Percentiles rank a stretch among this genome's conserved stretches.
phyloP scores from a whole-genome alignment of 1,284 basidiomycete genomes.

The Volvariella surrecta region DNA sequence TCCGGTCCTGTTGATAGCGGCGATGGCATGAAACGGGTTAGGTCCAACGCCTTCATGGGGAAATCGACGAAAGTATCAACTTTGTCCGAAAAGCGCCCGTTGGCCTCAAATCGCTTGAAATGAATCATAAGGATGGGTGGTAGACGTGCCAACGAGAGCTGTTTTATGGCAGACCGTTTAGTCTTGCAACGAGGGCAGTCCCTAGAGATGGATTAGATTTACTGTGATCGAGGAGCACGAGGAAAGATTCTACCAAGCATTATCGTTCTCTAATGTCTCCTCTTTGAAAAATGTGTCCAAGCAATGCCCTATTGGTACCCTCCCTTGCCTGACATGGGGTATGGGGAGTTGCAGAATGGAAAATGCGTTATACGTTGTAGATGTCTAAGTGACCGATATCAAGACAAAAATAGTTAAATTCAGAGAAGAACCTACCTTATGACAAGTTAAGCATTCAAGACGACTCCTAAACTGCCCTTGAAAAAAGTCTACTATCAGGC shows the following conservation, averaged over 20 bases:
- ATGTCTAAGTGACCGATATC: constrained; percentile 57
- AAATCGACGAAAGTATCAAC: constrained; percentile 88
- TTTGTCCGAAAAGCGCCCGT: constrained; percentile 93
- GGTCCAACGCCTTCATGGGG: constrained; percentile 75
- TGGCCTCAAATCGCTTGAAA: constrained; percentile 91
- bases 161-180: constrained; percentile 77
- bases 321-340: constrained; percentile 57
- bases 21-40: constrained; percentile 88
- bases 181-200: constrained; percentile 90
- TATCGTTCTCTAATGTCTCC: constrained; percentile 88
- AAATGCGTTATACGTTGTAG: constrained; percentile 96
- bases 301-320: constrained; percentile 73
- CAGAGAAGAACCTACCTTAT: constrained; percentile 52
- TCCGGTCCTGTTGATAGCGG: constrained; percentile 58
- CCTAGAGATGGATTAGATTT: constrained; percentile 34
- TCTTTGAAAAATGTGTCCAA: constrained; percentile 88
- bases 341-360: constrained; percentile 94
- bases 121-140: constrained; percentile 95
- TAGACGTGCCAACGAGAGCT: constrained; percentile 83
- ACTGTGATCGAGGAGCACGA: not conserved
- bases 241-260: constrained; percentile 72
- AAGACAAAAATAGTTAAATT: constrained; percentile 1
- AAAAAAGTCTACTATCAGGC: constrained; percentile 93
- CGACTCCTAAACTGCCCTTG: constrained; percentile 95
- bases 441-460: constrained; percentile 86